Percentiles rank a stretch among this genome's conserved stretches.
Conservation (phyloP, 1,284 basidiomycete species). For the Rhodotorula sp. region DNA sequence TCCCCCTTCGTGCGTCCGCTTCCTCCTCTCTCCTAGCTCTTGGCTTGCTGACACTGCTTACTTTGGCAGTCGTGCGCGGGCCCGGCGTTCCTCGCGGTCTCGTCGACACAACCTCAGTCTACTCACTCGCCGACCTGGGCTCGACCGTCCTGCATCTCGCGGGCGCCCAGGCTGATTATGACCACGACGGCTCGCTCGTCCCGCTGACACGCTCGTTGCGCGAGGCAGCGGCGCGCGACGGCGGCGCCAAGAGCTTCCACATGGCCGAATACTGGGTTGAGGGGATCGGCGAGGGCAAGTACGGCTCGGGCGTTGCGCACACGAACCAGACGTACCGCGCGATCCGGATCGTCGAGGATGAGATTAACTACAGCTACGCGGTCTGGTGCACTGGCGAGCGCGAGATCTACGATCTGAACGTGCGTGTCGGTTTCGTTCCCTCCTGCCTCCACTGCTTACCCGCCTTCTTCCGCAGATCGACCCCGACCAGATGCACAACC, state of each 20-base stretch:
- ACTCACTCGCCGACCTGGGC: conserved; percentile 48
- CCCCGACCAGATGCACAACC: conserved; percentile 48
- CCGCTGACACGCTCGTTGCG: conserved; percentile 36
- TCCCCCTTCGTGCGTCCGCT: conserved; percentile 5
- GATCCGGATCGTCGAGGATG: conserved; percentile 45
- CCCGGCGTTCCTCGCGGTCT: conserved; percentile 43
- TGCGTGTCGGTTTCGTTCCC: neutral
- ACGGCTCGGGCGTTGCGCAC: conserved; percentile 16
- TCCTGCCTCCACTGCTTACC: neutral
- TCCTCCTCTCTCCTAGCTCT: too few species aligned
- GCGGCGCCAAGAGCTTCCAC: conserved; percentile 33
- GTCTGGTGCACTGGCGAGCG: conserved; percentile 52
- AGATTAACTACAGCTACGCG: conserved; percentile 44
- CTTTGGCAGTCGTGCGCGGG: conserved; percentile 37
- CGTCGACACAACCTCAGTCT: conserved; percentile 38
- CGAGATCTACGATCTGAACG: conserved; percentile 48
- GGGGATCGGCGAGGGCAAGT: conserved; percentile 47
- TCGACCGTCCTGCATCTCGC: conserved; percentile 50
- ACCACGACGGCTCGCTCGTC: conserved; percentile 47
- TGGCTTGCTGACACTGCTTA: too few species aligned
- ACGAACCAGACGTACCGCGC: conserved; percentile 48
- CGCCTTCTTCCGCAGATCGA: conserved; percentile 29
- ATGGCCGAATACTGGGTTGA: conserved; percentile 49
- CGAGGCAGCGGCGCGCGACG: neutral
- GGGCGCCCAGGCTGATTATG: conserved; percentile 45